Conservation (phyloP, 23 red algal species). For the Chondrus crispus region DNA sequence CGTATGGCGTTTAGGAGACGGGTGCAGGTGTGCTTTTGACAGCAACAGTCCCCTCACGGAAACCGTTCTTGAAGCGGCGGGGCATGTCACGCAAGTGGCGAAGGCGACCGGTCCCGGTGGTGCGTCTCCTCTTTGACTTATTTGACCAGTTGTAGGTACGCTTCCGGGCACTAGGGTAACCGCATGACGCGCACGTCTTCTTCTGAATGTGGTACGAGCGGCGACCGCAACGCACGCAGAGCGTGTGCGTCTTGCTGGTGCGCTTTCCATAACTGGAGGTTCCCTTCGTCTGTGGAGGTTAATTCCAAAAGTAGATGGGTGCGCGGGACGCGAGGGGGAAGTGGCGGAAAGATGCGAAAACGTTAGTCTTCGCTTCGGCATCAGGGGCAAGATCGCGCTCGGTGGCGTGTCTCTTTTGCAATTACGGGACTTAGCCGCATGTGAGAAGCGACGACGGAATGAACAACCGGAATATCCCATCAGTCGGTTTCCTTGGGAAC, state of each 20-base stretch:
- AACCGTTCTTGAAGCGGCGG: conserved; percentile 96
- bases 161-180: conserved; percentile 85
- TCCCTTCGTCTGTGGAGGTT: conserved; percentile 95
- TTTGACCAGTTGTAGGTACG: conserved; percentile 92
- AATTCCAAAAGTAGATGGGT: too few species aligned
- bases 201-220: conserved; percentile 98
- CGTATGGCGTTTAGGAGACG: not conserved
- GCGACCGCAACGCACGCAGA: conserved; percentile 95
- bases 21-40: conserved; percentile 30
- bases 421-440: too few species aligned
- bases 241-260: conserved; percentile 88
- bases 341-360: too few species aligned
- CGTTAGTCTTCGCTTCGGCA: too few species aligned
- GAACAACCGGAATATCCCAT: too few species aligned
- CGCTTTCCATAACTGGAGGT: conserved; percentile 91
- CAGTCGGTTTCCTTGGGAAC: too few species aligned
- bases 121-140: conserved; percentile 95
- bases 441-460: too few species aligned
- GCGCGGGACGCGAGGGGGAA: not conserved
- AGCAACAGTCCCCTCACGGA: conserved; percentile 79
- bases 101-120: conserved; percentile 90
- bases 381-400: too few species aligned
- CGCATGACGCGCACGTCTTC: conserved; percentile 89
- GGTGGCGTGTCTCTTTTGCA: too few species aligned
- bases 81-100: conserved; percentile 78